phyloP scores from a whole-genome alignment of 2,329 filamentous ascomycete species.

The Fusarium coicis region DNA sequence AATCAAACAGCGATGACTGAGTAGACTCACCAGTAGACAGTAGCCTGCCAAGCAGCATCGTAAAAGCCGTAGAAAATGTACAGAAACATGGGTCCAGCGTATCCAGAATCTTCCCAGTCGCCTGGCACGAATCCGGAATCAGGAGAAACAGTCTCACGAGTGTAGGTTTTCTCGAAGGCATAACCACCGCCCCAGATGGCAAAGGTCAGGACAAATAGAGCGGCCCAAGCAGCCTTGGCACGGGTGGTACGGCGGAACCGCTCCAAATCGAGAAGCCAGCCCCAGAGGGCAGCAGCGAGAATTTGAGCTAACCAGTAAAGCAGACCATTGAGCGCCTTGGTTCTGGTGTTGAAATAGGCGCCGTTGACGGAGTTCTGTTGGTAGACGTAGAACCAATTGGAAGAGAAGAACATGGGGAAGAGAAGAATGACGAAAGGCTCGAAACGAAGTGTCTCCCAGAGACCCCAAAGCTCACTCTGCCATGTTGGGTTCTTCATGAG shows the following conservation, averaged over 20 bases:
- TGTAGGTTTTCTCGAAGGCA: slow-evolving; percentile 68
- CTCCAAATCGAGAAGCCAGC: slow-evolving; percentile 73
- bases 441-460: slow-evolving; percentile 75
- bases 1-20: slow-evolving; percentile 19
- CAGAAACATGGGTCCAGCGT: slow-evolving; percentile 83
- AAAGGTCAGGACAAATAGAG: slow-evolving; percentile 77
- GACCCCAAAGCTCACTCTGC: slow-evolving; percentile 80
- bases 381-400: slow-evolving; percentile 87
- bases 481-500: slow-evolving; percentile 92
- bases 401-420: slow-evolving; percentile 85
- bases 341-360: slow-evolving; percentile 77
- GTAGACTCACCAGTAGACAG: slow-evolving; percentile 85
- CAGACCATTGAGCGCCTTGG: slow-evolving; percentile 76
- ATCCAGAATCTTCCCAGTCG: slow-evolving; percentile 75
- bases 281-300: slow-evolving; percentile 78
- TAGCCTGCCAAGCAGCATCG: slow-evolving; percentile 91
- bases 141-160: slow-evolving; percentile 29
- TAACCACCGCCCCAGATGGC: slow-evolving; percentile 86
- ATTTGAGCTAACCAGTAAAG: slow-evolving; percentile 81
- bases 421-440: slow-evolving; percentile 77
- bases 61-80: slow-evolving; percentile 93
- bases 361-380: slow-evolving; percentile 80
- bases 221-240: slow-evolving; percentile 71
- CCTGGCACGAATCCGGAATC: slow-evolving; percentile 10
- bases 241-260: slow-evolving; percentile 70